These are phyloP conservation scores for Apiotrichum sp. DNA, from an alignment of 1,284 basidiomycete species.

Conservation along the genomic window DNA sequence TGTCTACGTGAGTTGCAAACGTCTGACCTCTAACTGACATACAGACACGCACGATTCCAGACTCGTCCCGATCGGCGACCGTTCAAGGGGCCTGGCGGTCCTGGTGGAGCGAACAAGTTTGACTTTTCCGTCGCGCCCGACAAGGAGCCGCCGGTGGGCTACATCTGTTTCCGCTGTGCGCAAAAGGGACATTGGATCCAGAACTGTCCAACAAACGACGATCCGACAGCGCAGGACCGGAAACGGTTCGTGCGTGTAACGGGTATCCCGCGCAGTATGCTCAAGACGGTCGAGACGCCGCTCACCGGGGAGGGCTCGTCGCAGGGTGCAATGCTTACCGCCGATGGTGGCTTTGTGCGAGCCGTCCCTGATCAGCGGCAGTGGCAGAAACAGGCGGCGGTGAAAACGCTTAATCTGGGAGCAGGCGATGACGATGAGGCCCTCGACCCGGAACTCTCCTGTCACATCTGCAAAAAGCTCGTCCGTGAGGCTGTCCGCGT, in stretches of 20 bases:
- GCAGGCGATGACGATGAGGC: slow-evolving; percentile 65
- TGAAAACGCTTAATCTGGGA: slow-evolving; percentile 68
- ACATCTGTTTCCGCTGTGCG: slow-evolving; percentile 98
- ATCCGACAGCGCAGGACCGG: slow-evolving; percentile 86
- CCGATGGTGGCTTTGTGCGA: slow-evolving; percentile 91
- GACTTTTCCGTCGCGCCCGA: slow-evolving; percentile 50
- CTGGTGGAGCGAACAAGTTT: slow-evolving; percentile 43
- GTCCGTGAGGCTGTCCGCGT: slow-evolving; percentile 83
- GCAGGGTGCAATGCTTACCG: slow-evolving; percentile 90
- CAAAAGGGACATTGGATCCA: slow-evolving; percentile 99
- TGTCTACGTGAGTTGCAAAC: slow-evolving; percentile 35
- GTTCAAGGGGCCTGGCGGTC: slow-evolving; percentile 29
- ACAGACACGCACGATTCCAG: slow-evolving; percentile 14
- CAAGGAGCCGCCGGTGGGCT: slow-evolving; percentile 65
- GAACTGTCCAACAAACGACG: slow-evolving; percentile 95
- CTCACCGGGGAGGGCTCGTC: slow-evolving; percentile 59
- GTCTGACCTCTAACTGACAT: slow-evolving; percentile 1
- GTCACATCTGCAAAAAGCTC: slow-evolving; percentile 82
- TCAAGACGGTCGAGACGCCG: slow-evolving; percentile 90
- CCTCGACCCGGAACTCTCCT: slow-evolving; percentile 67
- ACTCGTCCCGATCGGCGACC: slow-evolving; percentile 12
- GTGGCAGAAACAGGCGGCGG: slow-evolving; percentile 81
- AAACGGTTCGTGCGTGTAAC: slow-evolving; percentile 97
- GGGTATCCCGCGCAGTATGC: slow-evolving; percentile 93
- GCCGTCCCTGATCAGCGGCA: slow-evolving; percentile 86